These are phyloP conservation scores for Ascochyta pisi DNA, from an alignment of 2,329 filamentous ascomycete species.

Conservation along the genomic window DNA sequence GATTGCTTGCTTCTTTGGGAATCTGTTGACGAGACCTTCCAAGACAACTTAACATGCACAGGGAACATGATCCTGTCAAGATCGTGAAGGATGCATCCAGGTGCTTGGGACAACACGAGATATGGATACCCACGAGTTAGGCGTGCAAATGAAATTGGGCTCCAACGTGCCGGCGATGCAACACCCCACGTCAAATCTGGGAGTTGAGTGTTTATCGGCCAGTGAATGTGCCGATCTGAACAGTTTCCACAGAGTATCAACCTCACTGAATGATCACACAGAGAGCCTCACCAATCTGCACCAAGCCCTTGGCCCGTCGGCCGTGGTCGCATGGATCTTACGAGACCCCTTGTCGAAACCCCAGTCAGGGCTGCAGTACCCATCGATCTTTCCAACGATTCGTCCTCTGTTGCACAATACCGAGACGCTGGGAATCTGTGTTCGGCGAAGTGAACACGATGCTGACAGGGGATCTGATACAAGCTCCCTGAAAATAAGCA, in stretches of 20 bases:
- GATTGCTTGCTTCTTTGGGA: slow-evolving; percentile 1
- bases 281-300: neutral
- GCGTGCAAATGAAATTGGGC: neutral
- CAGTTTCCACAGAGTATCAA: neutral
- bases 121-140: neutral
- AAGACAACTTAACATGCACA: neutral
- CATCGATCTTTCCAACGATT: slow-evolving; percentile 2
- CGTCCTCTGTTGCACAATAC: slow-evolving; percentile 8
- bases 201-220: neutral
- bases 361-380: neutral
- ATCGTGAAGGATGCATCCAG: slow-evolving; percentile 2
- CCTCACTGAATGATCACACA: neutral
- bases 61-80: slow-evolving; percentile 3
- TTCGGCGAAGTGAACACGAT: slow-evolving; percentile 5
- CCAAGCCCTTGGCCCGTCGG: neutral
- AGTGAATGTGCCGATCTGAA: neutral
- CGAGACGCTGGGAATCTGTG: neutral
- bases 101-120: slow-evolving; percentile 2
- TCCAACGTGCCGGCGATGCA: neutral
- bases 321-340: neutral
- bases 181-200: neutral
- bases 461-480: neutral
- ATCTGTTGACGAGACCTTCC: neutral
- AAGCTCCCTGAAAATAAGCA: neutral
- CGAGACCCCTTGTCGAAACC: neutral